phyloP scores from a whole-genome alignment of 2,329 filamentous ascomycete species.

The Xylariaceae sp. region DNA sequence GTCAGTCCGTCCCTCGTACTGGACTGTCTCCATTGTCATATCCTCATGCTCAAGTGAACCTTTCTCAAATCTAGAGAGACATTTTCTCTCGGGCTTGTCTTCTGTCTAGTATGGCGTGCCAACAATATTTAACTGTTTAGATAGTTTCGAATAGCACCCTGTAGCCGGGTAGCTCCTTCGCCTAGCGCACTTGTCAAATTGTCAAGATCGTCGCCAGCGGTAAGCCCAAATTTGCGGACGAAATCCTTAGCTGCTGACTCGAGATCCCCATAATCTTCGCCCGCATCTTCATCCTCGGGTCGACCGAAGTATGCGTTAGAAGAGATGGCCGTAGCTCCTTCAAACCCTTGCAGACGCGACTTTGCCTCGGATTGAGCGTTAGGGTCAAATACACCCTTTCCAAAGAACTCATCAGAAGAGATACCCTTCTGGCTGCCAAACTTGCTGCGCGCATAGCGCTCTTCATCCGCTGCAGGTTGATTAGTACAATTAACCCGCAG shows the following conservation, averaged over 20 bases:
- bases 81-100: neutral
- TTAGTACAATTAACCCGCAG: slow-evolving; percentile 33
- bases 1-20: neutral
- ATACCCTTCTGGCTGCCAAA: slow-evolving; percentile 95
- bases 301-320: slow-evolving; percentile 98
- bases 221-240: slow-evolving; percentile 92
- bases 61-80: neutral
- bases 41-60: slow-evolving; percentile 6
- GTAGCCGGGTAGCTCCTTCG: slow-evolving; percentile 83
- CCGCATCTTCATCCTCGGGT: slow-evolving; percentile 76
- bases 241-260: slow-evolving; percentile 96
- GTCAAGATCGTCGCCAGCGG: slow-evolving; percentile 93
- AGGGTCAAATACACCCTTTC: slow-evolving; percentile 85
- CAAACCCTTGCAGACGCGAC: slow-evolving; percentile 85
- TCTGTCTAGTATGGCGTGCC: neutral
- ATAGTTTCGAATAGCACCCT: slow-evolving; percentile 74
- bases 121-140: slow-evolving; percentile 57
- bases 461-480: slow-evolving; percentile 66
- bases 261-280: slow-evolving; percentile 86
- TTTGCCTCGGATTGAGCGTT: slow-evolving; percentile 84
- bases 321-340: slow-evolving; percentile 89
- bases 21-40: slow-evolving; percentile 7
- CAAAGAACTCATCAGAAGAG: slow-evolving; percentile 97
- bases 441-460: slow-evolving; percentile 84
- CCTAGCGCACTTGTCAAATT: slow-evolving; percentile 84